phyloP scores from a whole-genome alignment of 2,329 filamentous ascomycete species.

The Helotiales sp. region DNA sequence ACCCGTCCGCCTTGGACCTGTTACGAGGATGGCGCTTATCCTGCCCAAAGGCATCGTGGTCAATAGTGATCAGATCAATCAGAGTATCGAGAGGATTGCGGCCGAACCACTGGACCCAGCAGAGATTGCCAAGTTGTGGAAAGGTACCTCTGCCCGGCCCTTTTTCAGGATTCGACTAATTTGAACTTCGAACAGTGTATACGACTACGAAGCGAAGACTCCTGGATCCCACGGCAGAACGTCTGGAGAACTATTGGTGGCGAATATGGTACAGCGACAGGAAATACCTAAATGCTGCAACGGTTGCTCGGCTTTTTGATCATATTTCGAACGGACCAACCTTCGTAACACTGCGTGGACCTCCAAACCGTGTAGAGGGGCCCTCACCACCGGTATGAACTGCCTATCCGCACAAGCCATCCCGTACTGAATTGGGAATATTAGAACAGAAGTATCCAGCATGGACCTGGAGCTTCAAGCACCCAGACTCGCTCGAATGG shows the following conservation, averaged over 20 bases:
- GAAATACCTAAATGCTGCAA: slow-evolving; percentile 55
- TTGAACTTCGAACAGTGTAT: slow-evolving; percentile 53
- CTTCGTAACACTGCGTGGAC: slow-evolving; percentile 59
- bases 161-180: slow-evolving; percentile 18
- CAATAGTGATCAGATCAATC: slow-evolving; percentile 58
- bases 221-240: slow-evolving; percentile 64
- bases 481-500: slow-evolving; percentile 25
- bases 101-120: slow-evolving; percentile 50
- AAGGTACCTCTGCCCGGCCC: slow-evolving; percentile 49
- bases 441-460: slow-evolving; percentile 32
- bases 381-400: slow-evolving; percentile 50
- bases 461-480: slow-evolving; percentile 34
- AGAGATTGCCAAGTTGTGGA: slow-evolving; percentile 61
- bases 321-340: slow-evolving; percentile 63
- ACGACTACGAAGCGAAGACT: slow-evolving; percentile 63
- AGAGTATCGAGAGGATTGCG: slow-evolving; percentile 57
- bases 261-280: slow-evolving; percentile 63
- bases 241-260: slow-evolving; percentile 70
- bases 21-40: slow-evolving; percentile 47
- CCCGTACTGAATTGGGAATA: slow-evolving; percentile 35
- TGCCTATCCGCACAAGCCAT: slow-evolving; percentile 15
- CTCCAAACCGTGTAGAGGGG: slow-evolving; percentile 58
- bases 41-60: slow-evolving; percentile 63
- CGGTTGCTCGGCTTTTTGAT: slow-evolving; percentile 60
- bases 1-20: slow-evolving; percentile 19